Conservation (phyloP, 306 rosid species). For the Gastrolobium villosum region DNA sequence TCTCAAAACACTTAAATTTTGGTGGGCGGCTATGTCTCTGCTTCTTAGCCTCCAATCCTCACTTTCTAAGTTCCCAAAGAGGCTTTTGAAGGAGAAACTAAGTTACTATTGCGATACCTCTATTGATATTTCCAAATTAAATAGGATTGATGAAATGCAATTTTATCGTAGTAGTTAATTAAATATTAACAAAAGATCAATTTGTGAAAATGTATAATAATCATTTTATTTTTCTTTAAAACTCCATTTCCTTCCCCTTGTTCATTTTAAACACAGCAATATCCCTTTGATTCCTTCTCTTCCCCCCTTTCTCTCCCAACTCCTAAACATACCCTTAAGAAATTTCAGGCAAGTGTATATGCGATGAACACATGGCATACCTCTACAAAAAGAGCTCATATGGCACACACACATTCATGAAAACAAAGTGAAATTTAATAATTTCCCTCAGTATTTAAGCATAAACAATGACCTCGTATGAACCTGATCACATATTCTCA, state of each 20-base stretch:
- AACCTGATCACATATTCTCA: background rate
- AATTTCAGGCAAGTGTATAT: background rate
- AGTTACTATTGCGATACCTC: background rate
- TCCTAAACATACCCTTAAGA: background rate
- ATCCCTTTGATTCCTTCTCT: background rate
- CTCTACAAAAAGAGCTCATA: background rate
- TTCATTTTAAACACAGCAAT: background rate
- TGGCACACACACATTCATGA: slow-evolving; percentile 1
- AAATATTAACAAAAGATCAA: background rate
- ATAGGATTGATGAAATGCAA: background rate
- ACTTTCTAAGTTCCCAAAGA: background rate
- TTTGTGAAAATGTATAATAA: background rate
- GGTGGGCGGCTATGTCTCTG: background rate
- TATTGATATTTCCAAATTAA: background rate
- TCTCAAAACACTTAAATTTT: background rate
- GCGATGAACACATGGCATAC: background rate
- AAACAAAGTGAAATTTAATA: background rate
- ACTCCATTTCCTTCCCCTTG: background rate
- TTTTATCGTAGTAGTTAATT: background rate
- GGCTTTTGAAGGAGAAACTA: background rate
- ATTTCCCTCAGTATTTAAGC: background rate
- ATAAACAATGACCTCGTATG: background rate
- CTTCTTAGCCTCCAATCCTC: background rate
- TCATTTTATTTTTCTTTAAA: background rate
- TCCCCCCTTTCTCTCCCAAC: background rate